A percentile compares a stretch with the other conserved stretches of the same genome.
Evolutionary conservation across 2,329 filamentous ascomycete genomes (phyloP).

Genomic region (Fusarium abutilonis): DNA sequence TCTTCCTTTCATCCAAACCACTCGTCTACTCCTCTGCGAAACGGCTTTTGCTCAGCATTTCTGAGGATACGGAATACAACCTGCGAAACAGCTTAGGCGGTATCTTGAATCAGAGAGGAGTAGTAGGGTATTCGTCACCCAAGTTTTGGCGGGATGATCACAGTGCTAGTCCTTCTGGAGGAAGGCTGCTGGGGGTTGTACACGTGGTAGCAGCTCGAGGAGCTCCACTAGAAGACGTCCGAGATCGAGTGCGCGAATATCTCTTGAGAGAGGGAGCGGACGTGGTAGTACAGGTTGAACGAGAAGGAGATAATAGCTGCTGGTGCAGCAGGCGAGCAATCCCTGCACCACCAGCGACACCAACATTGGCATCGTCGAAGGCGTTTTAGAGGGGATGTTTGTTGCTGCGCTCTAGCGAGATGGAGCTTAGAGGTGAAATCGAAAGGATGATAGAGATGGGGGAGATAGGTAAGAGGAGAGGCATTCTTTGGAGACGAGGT

Average conservation of each 20-base stretch:
- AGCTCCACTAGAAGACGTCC: slow-evolving; percentile 83
- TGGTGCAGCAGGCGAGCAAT: slow-evolving; percentile 61
- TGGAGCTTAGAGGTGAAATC: slow-evolving; percentile 18
- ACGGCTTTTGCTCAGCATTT: slow-evolving; percentile 83
- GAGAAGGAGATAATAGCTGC: slow-evolving; percentile 76
- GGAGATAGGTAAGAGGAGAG: slow-evolving; percentile 10
- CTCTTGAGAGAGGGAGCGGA: slow-evolving; percentile 78
- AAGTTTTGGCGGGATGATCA: slow-evolving; percentile 92
- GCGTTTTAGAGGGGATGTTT: slow-evolving; percentile 45
- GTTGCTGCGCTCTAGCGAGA: slow-evolving; percentile 11
- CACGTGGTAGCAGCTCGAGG: slow-evolving; percentile 81
- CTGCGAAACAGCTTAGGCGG: slow-evolving; percentile 87
- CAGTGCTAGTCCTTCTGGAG: slow-evolving; percentile 53
- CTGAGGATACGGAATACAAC: slow-evolving; percentile 85
- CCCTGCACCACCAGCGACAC: slow-evolving; percentile 42
- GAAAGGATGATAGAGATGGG: slow-evolving; percentile 20
- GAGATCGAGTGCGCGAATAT: slow-evolving; percentile 78
- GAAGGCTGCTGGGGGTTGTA: slow-evolving; percentile 80
- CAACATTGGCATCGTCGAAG: slow-evolving; percentile 48
- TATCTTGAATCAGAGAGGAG: slow-evolving; percentile 82
- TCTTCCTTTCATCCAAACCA: slow-evolving; percentile 90
- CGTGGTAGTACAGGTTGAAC: slow-evolving; percentile 86
- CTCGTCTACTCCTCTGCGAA: slow-evolving; percentile 86
- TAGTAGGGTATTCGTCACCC: slow-evolving; percentile 85
- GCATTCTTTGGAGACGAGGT: slow-evolving; percentile 3